Evolutionary conservation across 164 flowering plant species (phyloP), one percentile per base, ranked within the genome.

Genomic region (Saururus chinensis): DNA sequence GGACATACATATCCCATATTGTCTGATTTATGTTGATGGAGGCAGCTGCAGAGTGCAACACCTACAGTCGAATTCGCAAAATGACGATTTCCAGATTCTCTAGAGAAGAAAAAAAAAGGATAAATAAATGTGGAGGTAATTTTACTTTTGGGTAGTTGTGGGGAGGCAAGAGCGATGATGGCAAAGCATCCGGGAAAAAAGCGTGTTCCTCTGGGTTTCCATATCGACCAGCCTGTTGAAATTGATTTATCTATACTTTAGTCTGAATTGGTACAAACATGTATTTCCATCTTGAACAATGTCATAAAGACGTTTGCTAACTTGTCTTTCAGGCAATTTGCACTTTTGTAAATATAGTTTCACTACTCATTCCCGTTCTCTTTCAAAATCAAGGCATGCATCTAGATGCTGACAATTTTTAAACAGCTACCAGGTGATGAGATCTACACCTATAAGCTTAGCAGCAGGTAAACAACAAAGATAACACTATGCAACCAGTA

Each of bases 141-240:
- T 66, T 64, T 60, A 84, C 88, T 77, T 71, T 73, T 11, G 83
- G 61, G 59, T 68, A 64, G 11, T 73, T 71, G 35, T 53, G 53
- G 53, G 74, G 60, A 1, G 79, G 80, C 49, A 81, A 60, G 23
- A 82, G 9, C 0, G 92, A 72, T 22, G 57, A 21, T 21, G 95
- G 91, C 59, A 89, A 67, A 64, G 71, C 57, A 41, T 84, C 79
- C 0, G 93, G 91, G 75, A 92, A 92, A 77, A 92, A 87, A 19
- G 98, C 84, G 64, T 75, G 67, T 70, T 92, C 98, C 71, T 87
- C 96, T 11, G 86, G 89, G 61, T 73, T 81, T 61, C 70, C 73
- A 72, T 83, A 92, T 76, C 92, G 80, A 22, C 98, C 98, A 40
- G 66, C 74, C 91, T 85, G 75, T 30, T 60, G 51, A 41, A 65